Evolutionary conservation across 164 flowering plant genomes (phyloP).

Genomic region (Annona cherimola): DNA sequence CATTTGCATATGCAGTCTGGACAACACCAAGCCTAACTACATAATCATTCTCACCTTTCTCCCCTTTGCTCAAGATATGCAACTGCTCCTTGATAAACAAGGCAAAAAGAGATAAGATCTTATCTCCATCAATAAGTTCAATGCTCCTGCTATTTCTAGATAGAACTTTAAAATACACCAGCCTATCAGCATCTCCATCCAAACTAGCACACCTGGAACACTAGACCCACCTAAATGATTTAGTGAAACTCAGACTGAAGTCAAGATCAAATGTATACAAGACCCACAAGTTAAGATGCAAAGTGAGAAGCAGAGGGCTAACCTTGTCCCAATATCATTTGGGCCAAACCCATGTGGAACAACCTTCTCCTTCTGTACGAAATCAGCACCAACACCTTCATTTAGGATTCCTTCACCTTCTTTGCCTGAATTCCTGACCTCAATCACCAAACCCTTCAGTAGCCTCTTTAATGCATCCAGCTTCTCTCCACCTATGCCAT

Average conservation of each 20-base stretch:
- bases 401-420: slow-evolving; percentile 74
- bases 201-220: slow-evolving; percentile 95
- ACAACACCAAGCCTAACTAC: slow-evolving; percentile 59
- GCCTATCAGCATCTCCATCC: slow-evolving; percentile 98
- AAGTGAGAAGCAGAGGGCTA: slow-evolving; percentile 19
- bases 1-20: slow-evolving; percentile 98
- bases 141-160: slow-evolving; percentile 35
- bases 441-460: slow-evolving; percentile 43
- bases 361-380: slow-evolving; percentile 91
- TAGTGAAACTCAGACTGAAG: slow-evolving; percentile 5
- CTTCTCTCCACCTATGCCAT: slow-evolving; percentile 91
- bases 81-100: slow-evolving; percentile 78
- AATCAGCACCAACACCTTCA: slow-evolving; percentile 95
- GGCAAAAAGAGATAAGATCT: slow-evolving; percentile 84
- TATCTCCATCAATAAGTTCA: slow-evolving; percentile 92
- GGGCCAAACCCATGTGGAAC: slow-evolving; percentile 64
- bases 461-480: slow-evolving; percentile 40
- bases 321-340: slow-evolving; percentile 71
- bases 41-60: slow-evolving; percentile 17
- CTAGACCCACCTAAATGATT: slow-evolving; percentile 29
- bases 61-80: slow-evolving; percentile 28
- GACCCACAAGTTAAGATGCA: neutral
- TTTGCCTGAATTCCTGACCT: slow-evolving; percentile 69
- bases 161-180: slow-evolving; percentile 64
- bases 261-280: neutral